phyloP scores from a whole-genome alignment of 2,329 filamentous ascomycete species.

The Fusarium acutatum region DNA sequence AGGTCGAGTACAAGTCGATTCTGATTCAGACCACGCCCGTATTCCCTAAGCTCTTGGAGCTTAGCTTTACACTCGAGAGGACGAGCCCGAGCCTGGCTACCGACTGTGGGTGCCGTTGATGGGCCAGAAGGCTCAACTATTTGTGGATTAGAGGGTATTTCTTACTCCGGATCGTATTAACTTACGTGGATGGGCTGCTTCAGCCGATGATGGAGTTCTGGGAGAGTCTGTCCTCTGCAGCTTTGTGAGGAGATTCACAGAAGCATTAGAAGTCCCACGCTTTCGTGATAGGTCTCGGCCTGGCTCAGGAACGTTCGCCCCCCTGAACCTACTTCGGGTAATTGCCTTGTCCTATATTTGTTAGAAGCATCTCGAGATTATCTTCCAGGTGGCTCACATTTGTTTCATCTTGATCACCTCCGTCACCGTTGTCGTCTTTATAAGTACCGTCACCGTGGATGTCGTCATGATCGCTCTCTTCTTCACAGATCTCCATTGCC shows the following conservation, averaged over 20 bases:
- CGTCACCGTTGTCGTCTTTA: too few relatives aligned
- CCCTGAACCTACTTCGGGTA: not conserved
- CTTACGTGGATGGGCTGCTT: not conserved
- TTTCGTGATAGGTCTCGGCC: not conserved
- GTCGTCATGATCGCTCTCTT: not conserved
- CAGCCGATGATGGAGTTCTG: too few relatives aligned
- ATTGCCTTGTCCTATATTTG: not conserved
- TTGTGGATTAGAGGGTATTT: not conserved
- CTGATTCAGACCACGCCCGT: not conserved
- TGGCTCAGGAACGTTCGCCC: not conserved
- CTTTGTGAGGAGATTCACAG: not conserved
- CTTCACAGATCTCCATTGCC: not conserved
- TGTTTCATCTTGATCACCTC: not conserved
- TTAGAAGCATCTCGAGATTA: not conserved
- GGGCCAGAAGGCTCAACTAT: not conserved
- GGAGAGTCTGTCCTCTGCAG: not conserved
- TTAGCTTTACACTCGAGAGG: not conserved
- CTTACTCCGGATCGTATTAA: too few relatives aligned
- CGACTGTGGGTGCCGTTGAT: not conserved
- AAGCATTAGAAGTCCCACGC: not conserved
- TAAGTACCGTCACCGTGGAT: not conserved
- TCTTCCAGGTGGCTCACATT: not conserved
- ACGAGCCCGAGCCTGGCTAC: not conserved
- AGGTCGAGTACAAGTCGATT: not conserved
- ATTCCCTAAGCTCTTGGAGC: not conserved